These are phyloP conservation scores for Panaeolus papilionaceus DNA, from an alignment of 768 basidiomycete species.

Conservation along the genomic window DNA sequence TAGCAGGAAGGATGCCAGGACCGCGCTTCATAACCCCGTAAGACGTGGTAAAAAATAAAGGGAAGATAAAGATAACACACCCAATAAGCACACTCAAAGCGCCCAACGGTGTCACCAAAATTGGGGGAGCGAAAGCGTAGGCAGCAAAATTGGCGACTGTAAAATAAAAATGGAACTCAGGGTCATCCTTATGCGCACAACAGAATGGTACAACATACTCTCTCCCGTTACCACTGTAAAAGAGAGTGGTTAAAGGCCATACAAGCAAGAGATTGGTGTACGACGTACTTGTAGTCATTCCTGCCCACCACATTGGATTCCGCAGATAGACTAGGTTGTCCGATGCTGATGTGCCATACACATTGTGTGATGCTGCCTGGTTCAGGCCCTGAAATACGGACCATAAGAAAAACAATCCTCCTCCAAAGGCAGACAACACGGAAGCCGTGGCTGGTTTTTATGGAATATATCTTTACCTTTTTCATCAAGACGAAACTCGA, in stretches of 20 bases:
- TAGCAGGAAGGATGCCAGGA: conserved; percentile 92
- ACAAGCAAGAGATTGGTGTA: conserved; percentile 16
- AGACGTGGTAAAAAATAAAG: conserved; percentile 13
- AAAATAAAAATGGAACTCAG: conserved; percentile 14
- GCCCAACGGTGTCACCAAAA: conserved; percentile 97
- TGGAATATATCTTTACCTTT: conserved; percentile 63
- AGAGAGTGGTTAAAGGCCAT: conserved; percentile 14
- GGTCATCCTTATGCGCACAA: conserved; percentile 1
- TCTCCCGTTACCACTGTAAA: conserved; percentile 88
- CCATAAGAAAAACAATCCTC: not conserved
- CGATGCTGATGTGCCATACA: conserved; percentile 64
- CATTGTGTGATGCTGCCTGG: conserved; percentile 68
- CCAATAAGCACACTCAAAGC: conserved; percentile 96
- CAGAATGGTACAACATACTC: conserved; percentile 51
- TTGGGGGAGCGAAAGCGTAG: conserved; percentile 97
- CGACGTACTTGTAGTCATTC: conserved; percentile 88
- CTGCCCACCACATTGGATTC: conserved; percentile 98
- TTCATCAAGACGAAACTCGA: conserved; percentile 99
- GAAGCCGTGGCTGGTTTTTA: not conserved
- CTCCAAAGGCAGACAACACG: not conserved
- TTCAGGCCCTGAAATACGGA: conserved; percentile 74
- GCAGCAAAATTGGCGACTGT: conserved; percentile 92
- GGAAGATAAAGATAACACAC: conserved; percentile 49
- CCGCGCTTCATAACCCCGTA: conserved; percentile 60
- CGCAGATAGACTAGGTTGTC: conserved; percentile 87